Percentiles rank a stretch among this genome's conserved stretches.
Conservation (phyloP, 2,329 filamentous ascomycete genomes). For the Epichloe uncinata region DNA sequence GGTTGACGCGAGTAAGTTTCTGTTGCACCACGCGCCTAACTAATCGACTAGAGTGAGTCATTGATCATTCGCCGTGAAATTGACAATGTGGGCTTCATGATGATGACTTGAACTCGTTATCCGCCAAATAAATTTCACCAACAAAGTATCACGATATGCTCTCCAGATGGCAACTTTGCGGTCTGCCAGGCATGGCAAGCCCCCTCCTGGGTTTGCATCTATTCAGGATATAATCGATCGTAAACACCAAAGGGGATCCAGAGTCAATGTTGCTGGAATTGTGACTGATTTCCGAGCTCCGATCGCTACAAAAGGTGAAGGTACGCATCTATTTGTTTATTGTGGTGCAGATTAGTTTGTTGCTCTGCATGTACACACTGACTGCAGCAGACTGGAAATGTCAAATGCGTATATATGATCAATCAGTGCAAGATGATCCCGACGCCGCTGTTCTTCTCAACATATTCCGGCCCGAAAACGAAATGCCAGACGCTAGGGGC, state of each 20-base stretch:
- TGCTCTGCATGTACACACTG: not conserved
- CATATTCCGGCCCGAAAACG: conserved; percentile 42
- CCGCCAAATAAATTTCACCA: not conserved
- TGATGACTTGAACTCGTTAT: not conserved
- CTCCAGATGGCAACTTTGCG: conserved; percentile 4
- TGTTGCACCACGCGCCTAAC: not conserved
- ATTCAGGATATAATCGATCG: conserved; percentile 32
- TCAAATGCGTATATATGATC: conserved; percentile 47
- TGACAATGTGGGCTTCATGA: not conserved
- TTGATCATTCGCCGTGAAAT: not conserved
- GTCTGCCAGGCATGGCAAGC: conserved; percentile 1
- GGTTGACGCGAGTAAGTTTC: not conserved
- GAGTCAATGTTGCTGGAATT: conserved; percentile 54
- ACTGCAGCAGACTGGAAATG: conserved; percentile 41
- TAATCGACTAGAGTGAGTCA: not conserved
- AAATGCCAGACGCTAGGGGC: conserved; percentile 33
- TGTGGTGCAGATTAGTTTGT: not conserved
- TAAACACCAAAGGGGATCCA: conserved; percentile 12
- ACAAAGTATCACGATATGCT: not conserved
- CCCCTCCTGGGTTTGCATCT: conserved; percentile 15
- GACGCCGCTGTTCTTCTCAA: conserved; percentile 32
- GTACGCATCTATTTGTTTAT: conserved; percentile 22
- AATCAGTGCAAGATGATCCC: conserved; percentile 32
- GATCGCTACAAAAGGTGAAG: conserved; percentile 34
- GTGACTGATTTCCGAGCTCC: conserved; percentile 51